Evolutionary conservation across 2,329 filamentous ascomycete genomes (phyloP).

Genomic region (Epichloe festucae): DNA sequence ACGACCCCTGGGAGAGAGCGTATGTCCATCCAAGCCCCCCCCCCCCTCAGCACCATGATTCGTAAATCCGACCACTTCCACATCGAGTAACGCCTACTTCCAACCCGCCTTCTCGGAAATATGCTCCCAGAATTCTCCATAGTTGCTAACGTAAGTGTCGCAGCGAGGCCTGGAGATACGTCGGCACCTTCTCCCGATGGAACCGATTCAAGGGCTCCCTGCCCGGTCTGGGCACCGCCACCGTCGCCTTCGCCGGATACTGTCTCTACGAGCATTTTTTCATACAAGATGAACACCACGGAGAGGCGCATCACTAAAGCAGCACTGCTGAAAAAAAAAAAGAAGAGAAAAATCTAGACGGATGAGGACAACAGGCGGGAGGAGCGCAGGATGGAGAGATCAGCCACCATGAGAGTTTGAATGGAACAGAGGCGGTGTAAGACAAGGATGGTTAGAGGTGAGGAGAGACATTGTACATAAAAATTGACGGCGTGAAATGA

Average conservation of each 20-base stretch:
- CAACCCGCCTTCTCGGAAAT: not conserved
- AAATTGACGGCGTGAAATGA: not conserved
- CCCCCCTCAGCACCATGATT: not conserved
- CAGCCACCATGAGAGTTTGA: not conserved
- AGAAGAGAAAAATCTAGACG: too few relatives aligned
- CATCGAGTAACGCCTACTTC: not conserved
- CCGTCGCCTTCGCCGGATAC: constrained; percentile 82
- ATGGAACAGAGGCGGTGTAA: not conserved
- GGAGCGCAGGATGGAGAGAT: not conserved
- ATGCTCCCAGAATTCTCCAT: constrained; percentile 8
- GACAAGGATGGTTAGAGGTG: not conserved
- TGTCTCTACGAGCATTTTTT: constrained; percentile 84
- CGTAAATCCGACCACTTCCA: not conserved
- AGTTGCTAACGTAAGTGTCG: not conserved
- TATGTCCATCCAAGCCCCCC: constrained; percentile 26
- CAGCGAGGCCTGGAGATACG: constrained; percentile 93
- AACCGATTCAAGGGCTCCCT: constrained; percentile 82
- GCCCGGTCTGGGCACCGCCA: constrained; percentile 84
- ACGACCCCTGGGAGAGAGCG: constrained; percentile 56
- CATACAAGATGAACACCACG: constrained; percentile 56
- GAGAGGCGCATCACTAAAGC: constrained; percentile 28
- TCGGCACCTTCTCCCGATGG: constrained; percentile 71
- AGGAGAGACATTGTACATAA: constrained; percentile 1
- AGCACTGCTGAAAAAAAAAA: not conserved
- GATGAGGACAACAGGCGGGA: too few relatives aligned